phyloP scores from a whole-genome alignment of 371 early-diverging fungal species.

The Ordospora colligata region DNA sequence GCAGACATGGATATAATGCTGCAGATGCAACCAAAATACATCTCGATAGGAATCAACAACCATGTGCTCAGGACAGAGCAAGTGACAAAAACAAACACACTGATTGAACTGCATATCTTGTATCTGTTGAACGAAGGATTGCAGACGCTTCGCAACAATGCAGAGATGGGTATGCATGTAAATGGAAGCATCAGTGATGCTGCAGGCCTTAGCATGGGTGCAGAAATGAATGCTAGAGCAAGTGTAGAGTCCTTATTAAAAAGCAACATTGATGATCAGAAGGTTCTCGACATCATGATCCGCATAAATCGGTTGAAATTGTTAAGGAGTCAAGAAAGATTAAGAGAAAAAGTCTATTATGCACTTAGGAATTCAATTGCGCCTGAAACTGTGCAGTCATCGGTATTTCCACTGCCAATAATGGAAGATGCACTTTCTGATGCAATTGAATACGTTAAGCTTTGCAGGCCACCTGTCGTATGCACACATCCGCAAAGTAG shows the following conservation, averaged over 20 bases:
- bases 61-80: conserved; percentile 23
- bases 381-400: not conserved
- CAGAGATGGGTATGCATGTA: not conserved
- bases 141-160: conserved; percentile 5
- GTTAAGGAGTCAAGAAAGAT: conserved; percentile 42
- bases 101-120: conserved; percentile 13
- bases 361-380: conserved; percentile 34
- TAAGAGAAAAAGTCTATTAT: conserved; percentile 42
- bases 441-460: not conserved
- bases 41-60: conserved; percentile 20
- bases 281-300: conserved; percentile 35
- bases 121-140: conserved; percentile 28
- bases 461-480: not conserved
- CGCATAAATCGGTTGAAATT: conserved; percentile 36
- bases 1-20: conserved; percentile 29
- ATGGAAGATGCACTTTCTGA: not conserved
- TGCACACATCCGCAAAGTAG: no score
- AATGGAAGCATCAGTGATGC: not conserved
- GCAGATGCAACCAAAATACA: conserved; percentile 44
- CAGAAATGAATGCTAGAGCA: not conserved
- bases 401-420: conserved; percentile 1
- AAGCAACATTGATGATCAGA: not conserved
- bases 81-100: not conserved
- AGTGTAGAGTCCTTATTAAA: not conserved
- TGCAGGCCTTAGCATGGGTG: not conserved